These are phyloP conservation scores for Clonostachys byssicola DNA, from an alignment of 2,329 filamentous ascomycete species.

Conservation along the genomic window DNA sequence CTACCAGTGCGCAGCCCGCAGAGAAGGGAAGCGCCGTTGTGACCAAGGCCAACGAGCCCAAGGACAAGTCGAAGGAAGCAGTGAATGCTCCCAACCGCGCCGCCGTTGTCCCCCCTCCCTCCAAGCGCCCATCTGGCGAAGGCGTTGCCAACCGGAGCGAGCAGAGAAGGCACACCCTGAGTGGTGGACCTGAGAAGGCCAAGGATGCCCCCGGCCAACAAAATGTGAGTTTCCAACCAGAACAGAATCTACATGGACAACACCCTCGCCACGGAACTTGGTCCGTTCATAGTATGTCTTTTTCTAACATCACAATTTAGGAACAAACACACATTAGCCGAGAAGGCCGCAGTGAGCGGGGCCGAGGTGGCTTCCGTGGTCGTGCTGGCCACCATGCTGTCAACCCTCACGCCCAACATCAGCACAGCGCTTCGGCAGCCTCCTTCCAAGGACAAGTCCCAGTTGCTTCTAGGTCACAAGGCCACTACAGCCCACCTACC, in stretches of 20 bases:
- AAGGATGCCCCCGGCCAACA: conserved; percentile 29
- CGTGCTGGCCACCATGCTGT: conserved; percentile 36
- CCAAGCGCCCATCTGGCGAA: conserved; percentile 36
- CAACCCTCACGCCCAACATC: conserved; percentile 26
- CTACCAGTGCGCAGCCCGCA: conserved; percentile 18
- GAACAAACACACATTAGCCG: conserved; percentile 6
- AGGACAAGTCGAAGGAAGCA: conserved; percentile 28
- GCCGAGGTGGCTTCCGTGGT: conserved; percentile 38
- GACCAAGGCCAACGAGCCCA: conserved; percentile 20
- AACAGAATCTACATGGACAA: no score
- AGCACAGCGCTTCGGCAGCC: conserved; percentile 12
- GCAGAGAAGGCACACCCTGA: conserved; percentile 36
- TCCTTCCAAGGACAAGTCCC: conserved; percentile 28
- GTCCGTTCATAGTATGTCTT: no score
- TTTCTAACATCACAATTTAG: not conserved
- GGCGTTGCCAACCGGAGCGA: conserved; percentile 33
- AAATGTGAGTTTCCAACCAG: not conserved
- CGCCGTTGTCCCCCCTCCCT: conserved; percentile 24
- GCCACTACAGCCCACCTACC: conserved; percentile 38
- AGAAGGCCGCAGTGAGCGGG: conserved; percentile 32
- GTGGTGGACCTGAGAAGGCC: conserved; percentile 27
- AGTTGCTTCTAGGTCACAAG: conserved; percentile 22
- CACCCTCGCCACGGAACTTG: no score
- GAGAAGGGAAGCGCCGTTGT: conserved; percentile 28
- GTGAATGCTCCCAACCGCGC: conserved; percentile 24